Conservation (phyloP, 106 monocot species). For the Iris macrosiphon region DNA sequence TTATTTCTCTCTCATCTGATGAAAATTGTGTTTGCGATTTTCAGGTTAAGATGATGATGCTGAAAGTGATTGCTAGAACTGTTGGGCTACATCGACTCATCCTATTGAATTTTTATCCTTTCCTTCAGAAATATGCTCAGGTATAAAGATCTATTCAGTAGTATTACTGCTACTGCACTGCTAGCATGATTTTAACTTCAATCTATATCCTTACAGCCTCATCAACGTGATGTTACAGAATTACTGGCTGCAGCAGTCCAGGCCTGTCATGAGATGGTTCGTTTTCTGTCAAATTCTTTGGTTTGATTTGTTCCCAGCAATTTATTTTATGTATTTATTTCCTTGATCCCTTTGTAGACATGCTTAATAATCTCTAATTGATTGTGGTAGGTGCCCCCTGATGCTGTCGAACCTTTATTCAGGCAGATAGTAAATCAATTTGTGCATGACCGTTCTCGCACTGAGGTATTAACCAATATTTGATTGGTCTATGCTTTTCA, state of each 20-base stretch:
- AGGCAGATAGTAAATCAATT: constrained; percentile 91
- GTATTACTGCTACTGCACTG: not conserved
- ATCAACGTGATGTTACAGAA: constrained; percentile 86
- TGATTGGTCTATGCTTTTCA: not conserved
- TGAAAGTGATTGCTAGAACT: constrained; percentile 86
- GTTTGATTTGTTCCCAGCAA: not conserved
- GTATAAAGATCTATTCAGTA: constrained; percentile 24
- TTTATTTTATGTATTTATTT: no score
- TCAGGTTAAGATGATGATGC: constrained; percentile 93
- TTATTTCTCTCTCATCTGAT: not conserved
- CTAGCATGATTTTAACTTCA: not conserved
- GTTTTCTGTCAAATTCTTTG: not conserved
- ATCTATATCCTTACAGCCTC: constrained; percentile 56
- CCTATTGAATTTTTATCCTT: constrained; percentile 83
- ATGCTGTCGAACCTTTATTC: constrained; percentile 96
- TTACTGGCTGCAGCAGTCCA: constrained; percentile 94
- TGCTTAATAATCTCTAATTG: not conserved
- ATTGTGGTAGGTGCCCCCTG: constrained; percentile 74
- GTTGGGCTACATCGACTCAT: constrained; percentile 78
- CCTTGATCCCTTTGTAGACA: not conserved
- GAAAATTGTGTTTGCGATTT: constrained; percentile 18
- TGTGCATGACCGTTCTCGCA: constrained; percentile 85
- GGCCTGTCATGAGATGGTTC: constrained; percentile 96
- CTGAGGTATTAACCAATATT: constrained; percentile 49
- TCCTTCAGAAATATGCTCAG: constrained; percentile 90